Evolutionary conservation across 768 basidiomycete species (phyloP).

Genomic region (Lyophyllum decastes): DNA sequence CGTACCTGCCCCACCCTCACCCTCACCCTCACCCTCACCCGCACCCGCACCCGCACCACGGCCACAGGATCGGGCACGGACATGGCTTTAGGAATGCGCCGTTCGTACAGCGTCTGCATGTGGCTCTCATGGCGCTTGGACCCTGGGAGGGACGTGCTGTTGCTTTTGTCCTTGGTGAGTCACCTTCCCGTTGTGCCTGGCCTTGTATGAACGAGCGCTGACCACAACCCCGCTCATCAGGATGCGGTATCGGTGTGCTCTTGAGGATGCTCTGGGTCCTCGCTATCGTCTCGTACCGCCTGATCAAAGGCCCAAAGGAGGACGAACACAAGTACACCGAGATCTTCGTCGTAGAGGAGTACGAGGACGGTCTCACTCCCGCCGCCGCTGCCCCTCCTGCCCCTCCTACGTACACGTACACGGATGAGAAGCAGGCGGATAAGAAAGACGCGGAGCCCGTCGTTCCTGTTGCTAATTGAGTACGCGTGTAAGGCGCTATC

Average conservation of each 20-base stretch:
- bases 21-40: slow-evolving; percentile 25
- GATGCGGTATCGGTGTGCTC: slow-evolving; percentile 84
- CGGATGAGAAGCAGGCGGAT: slow-evolving; percentile 52
- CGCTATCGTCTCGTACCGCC: slow-evolving; percentile 59
- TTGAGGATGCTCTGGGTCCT: slow-evolving; percentile 82
- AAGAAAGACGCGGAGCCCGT: neutral
- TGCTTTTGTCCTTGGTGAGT: slow-evolving; percentile 75
- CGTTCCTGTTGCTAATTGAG: neutral
- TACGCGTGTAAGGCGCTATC: neutral
- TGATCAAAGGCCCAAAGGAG: slow-evolving; percentile 43
- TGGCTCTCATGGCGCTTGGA: slow-evolving; percentile 68
- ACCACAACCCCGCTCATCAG: slow-evolving; percentile 35
- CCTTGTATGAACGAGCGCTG: neutral
- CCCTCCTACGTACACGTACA: slow-evolving; percentile 57
- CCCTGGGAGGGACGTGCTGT: slow-evolving; percentile 84
- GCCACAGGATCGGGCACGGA: slow-evolving; percentile 15
- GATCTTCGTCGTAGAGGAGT: slow-evolving; percentile 39
- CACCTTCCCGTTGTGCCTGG: neutral
- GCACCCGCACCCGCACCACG: neutral
- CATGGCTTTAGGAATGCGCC: slow-evolving; percentile 30
- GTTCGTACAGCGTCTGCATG: slow-evolving; percentile 63
- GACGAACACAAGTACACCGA: slow-evolving; percentile 42
- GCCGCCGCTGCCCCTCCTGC: slow-evolving; percentile 40
- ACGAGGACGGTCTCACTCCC: too few relatives aligned
- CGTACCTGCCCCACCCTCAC: slow-evolving; percentile 20